phyloP scores from a whole-genome alignment of 352 stramenopile species.

The Phytophthora agathidicida region DNA sequence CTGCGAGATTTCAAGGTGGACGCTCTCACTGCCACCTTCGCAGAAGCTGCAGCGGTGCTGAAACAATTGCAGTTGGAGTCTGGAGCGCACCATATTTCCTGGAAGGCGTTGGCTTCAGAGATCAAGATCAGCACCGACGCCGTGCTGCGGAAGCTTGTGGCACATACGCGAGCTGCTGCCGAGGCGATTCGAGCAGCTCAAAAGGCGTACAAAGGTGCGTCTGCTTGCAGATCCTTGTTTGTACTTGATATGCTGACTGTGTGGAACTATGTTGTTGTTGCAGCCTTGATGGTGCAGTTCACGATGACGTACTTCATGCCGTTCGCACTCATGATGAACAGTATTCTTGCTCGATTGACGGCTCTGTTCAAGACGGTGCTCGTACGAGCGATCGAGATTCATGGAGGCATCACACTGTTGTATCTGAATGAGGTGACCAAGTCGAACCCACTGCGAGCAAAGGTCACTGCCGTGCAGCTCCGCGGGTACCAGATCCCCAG shows the following conservation, averaged over 20 bases:
- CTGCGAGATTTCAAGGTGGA: slow-evolving; percentile 55
- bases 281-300: slow-evolving; percentile 72
- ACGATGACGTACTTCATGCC: slow-evolving; percentile 90
- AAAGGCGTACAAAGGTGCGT: slow-evolving; percentile 76
- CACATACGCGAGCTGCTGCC: slow-evolving; percentile 29
- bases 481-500: slow-evolving; percentile 62
- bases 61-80: slow-evolving; percentile 47
- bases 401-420: slow-evolving; percentile 69
- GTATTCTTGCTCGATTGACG: slow-evolving; percentile 65
- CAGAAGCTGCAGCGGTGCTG: slow-evolving; percentile 46
- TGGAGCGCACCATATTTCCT: slow-evolving; percentile 76
- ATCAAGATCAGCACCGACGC: slow-evolving; percentile 61
- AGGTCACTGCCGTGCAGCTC: slow-evolving; percentile 74
- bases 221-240: neutral
- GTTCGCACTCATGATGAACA: slow-evolving; percentile 82
- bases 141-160: slow-evolving; percentile 51
- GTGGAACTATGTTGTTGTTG: slow-evolving; percentile 7
- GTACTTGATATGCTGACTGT: neutral
- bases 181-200: slow-evolving; percentile 63
- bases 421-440: slow-evolving; percentile 85
- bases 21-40: slow-evolving; percentile 45
- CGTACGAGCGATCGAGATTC: slow-evolving; percentile 62
- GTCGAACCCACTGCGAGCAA: slow-evolving; percentile 80
- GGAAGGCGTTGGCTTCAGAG: slow-evolving; percentile 69
- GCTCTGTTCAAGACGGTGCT: slow-evolving; percentile 71